Percentiles rank a stretch among this genome's conserved stretches.
phyloP scores from a whole-genome alignment of 108 stramenopile genomes.

The Schizochytrium sp. region DNA sequence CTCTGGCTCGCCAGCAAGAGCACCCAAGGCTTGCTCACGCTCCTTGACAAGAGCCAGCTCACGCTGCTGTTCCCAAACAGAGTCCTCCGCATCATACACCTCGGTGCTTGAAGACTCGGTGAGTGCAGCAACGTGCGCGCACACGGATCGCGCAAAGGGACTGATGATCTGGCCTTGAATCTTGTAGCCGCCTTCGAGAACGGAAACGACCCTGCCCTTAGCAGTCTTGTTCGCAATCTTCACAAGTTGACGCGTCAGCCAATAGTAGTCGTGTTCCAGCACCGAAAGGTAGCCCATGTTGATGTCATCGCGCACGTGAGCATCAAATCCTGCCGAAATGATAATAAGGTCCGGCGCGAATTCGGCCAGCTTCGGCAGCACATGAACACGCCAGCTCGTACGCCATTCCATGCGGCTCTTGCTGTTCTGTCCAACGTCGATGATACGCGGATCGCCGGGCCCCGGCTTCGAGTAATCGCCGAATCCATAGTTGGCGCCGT shows the following conservation, averaged over 20 bases:
- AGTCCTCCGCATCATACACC: neutral
- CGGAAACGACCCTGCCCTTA: slow-evolving; percentile 81
- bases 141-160: slow-evolving; percentile 1
- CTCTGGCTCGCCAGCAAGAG: neutral
- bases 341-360: slow-evolving; percentile 93
- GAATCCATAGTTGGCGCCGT: neutral
- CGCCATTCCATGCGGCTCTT: slow-evolving; percentile 1
- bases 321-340: slow-evolving; percentile 97
- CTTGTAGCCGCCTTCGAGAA: slow-evolving; percentile 93
- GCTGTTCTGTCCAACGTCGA: slow-evolving; percentile 1
- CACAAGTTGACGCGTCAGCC: slow-evolving; percentile 85
- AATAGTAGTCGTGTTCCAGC: slow-evolving; percentile 95
- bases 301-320: slow-evolving; percentile 78
- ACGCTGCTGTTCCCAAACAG: neutral
- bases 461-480: neutral
- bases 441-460: neutral
- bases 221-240: slow-evolving; percentile 86
- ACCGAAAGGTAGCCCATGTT: slow-evolving; percentile 88
- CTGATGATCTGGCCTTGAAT: neutral
- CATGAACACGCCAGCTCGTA: neutral
- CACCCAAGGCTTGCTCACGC: neutral
- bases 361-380: slow-evolving; percentile 49
- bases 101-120: neutral
- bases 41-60: neutral
- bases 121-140: neutral